Evolutionary conservation across 1,139 yeast genomes (phyloP), one percentile per base, ranked within the genome.

Genomic region (Pichia sp.): DNA sequence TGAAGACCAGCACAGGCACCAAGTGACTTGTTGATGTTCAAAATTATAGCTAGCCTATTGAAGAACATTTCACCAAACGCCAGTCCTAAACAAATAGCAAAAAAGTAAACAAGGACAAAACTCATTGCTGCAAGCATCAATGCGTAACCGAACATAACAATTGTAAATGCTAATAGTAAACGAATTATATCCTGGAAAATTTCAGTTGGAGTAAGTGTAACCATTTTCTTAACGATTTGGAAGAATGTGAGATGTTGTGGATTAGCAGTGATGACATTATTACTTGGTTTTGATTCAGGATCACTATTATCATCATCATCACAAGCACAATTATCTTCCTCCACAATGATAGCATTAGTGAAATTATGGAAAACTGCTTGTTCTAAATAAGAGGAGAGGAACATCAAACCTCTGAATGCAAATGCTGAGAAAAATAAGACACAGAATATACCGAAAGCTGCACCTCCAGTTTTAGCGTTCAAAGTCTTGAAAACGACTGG

Each of bases 51-150:
- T 39, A 77, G 55, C 58, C 82, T 72, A 52, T 79, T 81, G 59
- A 79, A 79, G 52, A 73, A 68, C 39, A 81, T 76, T 53, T 82
- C 82, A 22, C 86, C 85, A 41, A 79, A 61, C 3, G 86, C 72
- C 42, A 81, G 63, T 7, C 93, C 93, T 19, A 77, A 52, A 17
- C 80, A 75, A 24, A 81, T 79, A 2, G 84, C 89, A 60, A 83
- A 82, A 59, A 82, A 79, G 53, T 82, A 83, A 1, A 75, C 60
- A 43, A 80, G 53, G 9, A 80, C 72, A 56, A 67, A 81, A 26
- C 83, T 68, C 93, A 83, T 83, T 10, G 82, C 83, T 12, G 79
- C 88, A 64, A 83, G 70, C 93, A 83, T 83, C 52, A 83, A 62
- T 31, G 79, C 77, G 56, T 78, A 82, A 9, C 82, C 79, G 38